These are phyloP conservation scores for Blepharisma japonicum DNA, from an alignment of 73 alveolate genomes.

Conservation along the genomic window DNA sequence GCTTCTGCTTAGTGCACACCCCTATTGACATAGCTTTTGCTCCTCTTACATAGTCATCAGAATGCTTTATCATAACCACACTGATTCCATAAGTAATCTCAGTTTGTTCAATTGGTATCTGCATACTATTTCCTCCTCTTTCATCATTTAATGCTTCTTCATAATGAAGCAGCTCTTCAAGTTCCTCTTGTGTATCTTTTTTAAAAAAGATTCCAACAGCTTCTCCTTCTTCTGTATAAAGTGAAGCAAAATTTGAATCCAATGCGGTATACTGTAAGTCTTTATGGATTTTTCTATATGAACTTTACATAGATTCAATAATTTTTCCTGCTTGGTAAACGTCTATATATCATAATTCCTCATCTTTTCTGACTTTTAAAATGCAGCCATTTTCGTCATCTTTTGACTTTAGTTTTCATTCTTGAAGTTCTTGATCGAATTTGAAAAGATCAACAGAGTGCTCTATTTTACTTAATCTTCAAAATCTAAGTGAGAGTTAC, in stretches of 20 bases:
- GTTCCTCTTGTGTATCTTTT: not conserved
- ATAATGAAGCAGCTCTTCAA: not conserved
- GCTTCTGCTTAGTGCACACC: not conserved
- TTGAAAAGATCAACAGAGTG: not conserved
- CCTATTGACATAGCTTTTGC: constrained; percentile 9
- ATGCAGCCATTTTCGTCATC: not conserved
- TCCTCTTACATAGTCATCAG: not conserved
- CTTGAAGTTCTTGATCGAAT: not conserved
- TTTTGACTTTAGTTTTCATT: not conserved
- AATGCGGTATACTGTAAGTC: constrained; percentile 13
- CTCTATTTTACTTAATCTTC: not conserved
- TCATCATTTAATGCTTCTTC: not conserved
- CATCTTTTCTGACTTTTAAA: not conserved
- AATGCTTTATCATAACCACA: not conserved
- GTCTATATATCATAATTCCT: not conserved
- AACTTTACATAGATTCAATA: not conserved
- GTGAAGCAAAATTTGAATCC: not conserved
- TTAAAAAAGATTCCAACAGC: not conserved
- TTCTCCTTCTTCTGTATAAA: not conserved
- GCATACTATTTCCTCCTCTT: too few species aligned
- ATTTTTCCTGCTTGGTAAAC: not conserved
- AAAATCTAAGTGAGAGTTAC: not conserved
- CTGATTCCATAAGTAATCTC: not conserved
- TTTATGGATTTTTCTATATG: constrained; percentile 9
- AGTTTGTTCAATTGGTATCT: not conserved